Percentiles rank a stretch among this genome's conserved stretches.
phyloP scores from a whole-genome alignment of 768 basidiomycete species.

The Suillus subalutaceus region DNA sequence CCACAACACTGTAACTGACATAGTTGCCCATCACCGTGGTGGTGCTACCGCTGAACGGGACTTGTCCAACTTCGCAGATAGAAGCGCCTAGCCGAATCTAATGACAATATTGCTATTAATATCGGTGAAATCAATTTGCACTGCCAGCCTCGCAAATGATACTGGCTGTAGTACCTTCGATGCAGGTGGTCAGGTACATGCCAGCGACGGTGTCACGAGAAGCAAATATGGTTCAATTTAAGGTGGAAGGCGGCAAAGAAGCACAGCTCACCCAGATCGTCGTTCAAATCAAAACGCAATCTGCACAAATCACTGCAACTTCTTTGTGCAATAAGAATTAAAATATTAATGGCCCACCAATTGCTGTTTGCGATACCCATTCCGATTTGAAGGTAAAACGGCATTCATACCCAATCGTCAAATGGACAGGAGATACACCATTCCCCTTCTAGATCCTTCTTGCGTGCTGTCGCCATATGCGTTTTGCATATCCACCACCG shows the following conservation, averaged over 20 bases:
- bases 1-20: neutral
- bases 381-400: neutral
- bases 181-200: slow-evolving; percentile 2
- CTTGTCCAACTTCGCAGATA: neutral
- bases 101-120: neutral
- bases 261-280: slow-evolving; percentile 9
- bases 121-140: neutral
- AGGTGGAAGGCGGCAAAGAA: slow-evolving; percentile 2
- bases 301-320: slow-evolving; percentile 4
- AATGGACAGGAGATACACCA: neutral
- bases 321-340: neutral
- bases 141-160: neutral
- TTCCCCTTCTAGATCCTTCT: neutral
- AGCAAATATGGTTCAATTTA: slow-evolving; percentile 4
- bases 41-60: neutral
- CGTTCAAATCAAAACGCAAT: slow-evolving; percentile 10
- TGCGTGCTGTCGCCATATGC: neutral
- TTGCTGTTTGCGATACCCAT: neutral
- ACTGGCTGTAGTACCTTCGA: neutral
- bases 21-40: neutral
- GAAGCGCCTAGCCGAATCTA: neutral
- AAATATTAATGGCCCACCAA: neutral
- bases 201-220: slow-evolving; percentile 1
- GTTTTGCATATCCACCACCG: neutral
- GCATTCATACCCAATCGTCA: neutral